Conservation (phyloP, 495 filamentous ascomycete genomes). For the Neurospora hispaniola region DNA sequence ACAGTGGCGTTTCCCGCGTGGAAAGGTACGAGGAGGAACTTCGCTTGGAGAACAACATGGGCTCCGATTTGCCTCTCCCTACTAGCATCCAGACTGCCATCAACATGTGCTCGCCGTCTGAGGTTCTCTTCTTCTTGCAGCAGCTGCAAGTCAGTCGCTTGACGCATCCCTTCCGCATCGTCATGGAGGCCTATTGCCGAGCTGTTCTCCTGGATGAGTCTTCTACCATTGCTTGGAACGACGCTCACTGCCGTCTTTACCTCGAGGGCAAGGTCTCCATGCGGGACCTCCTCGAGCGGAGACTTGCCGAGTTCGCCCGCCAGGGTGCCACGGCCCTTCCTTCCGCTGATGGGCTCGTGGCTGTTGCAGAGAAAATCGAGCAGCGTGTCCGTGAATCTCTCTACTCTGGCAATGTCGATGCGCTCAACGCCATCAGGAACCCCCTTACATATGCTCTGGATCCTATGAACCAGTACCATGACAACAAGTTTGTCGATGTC, state of each 20-base stretch:
- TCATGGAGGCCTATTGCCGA: slow-evolving; percentile 10
- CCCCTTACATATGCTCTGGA: slow-evolving; percentile 9
- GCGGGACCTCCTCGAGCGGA: slow-evolving; percentile 5
- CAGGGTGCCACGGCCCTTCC: slow-evolving; percentile 8
- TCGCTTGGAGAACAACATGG: slow-evolving; percentile 4
- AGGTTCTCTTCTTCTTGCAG: slow-evolving; percentile 12
- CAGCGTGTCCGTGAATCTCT: slow-evolving; percentile 3
- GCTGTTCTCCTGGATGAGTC: slow-evolving; percentile 8
- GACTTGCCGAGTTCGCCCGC: slow-evolving; percentile 4
- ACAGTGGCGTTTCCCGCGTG: slow-evolving; percentile 12
- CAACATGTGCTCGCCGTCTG: slow-evolving; percentile 10
- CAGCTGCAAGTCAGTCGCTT: slow-evolving; percentile 7
- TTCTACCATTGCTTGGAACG: slow-evolving; percentile 10
- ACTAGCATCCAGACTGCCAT: slow-evolving; percentile 13
- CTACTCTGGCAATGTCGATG: slow-evolving; percentile 5
- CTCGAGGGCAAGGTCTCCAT: slow-evolving; percentile 9
- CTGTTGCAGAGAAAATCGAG: slow-evolving; percentile 1
- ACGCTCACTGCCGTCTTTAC: slow-evolving; percentile 8
- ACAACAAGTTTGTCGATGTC: slow-evolving; percentile 12
- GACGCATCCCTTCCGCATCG: slow-evolving; percentile 6
- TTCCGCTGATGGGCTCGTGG: neutral
- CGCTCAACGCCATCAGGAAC: slow-evolving; percentile 5
- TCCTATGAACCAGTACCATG: neutral
- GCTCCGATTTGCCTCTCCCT: slow-evolving; percentile 2
- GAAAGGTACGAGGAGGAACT: slow-evolving; percentile 17